Evolutionary conservation across 2,329 filamentous ascomycete species (phyloP).

Genomic region (Colletotrichum sp.): DNA sequence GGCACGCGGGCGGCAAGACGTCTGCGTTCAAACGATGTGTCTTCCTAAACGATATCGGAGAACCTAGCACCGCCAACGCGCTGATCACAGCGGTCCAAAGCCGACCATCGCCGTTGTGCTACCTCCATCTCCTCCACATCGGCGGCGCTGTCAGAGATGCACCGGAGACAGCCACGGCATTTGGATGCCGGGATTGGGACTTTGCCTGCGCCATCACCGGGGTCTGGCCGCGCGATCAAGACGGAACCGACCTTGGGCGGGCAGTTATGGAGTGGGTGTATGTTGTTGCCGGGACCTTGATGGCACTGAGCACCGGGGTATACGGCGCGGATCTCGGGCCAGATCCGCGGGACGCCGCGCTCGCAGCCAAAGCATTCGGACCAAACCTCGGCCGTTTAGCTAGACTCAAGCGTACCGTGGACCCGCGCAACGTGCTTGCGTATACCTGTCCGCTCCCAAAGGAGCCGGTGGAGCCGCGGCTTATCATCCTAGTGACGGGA

Average conservation of each 20-base stretch:
- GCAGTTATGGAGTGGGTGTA: conserved; percentile 61
- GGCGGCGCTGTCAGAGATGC: conserved; percentile 55
- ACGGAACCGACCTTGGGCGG: conserved; percentile 44
- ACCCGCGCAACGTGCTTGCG: conserved; percentile 55
- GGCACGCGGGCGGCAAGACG: conserved; percentile 61
- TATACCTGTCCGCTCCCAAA: conserved; percentile 60
- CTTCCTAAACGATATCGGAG: conserved; percentile 57
- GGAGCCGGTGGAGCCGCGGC: conserved; percentile 36
- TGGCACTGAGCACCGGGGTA: conserved; percentile 51
- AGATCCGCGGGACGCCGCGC: conserved; percentile 57
- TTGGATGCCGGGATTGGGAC: conserved; percentile 67
- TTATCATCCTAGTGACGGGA: conserved; percentile 64
- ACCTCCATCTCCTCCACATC: conserved; percentile 66
- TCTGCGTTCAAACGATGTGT: conserved; percentile 69
- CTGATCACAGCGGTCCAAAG: conserved; percentile 49
- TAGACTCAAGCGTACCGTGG: conserved; percentile 52
- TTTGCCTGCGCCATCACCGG: conserved; percentile 69
- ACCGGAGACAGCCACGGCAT: conserved; percentile 52
- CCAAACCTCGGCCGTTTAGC: conserved; percentile 53
- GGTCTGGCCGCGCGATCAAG: conserved; percentile 61
- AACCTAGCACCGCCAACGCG: conserved; percentile 29
- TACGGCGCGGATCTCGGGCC: conserved; percentile 69
- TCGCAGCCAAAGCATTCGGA: conserved; percentile 62
- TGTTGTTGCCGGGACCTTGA: conserved; percentile 57
- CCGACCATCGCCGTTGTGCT: conserved; percentile 59